Percentiles rank a stretch among this genome's conserved stretches.
Evolutionary conservation across 305 asterid genomes (phyloP).

Genomic region (Fraxinus latifolia): DNA sequence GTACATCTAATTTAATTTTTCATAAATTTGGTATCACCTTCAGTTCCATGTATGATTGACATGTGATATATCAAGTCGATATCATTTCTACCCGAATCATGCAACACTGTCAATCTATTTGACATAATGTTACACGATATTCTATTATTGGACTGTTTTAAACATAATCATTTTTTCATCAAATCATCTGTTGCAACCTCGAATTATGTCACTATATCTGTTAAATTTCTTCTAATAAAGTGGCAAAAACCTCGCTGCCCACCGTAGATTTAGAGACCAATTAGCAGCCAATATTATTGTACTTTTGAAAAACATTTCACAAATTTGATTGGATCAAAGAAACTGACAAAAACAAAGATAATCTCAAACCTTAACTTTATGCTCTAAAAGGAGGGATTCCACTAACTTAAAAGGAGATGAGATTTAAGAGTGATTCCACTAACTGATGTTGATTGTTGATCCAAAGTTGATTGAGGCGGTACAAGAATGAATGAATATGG

Average conservation of each 20-base stretch:
- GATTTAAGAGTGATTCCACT: background rate
- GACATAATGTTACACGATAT: too few relatives aligned
- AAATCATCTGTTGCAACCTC: too few relatives aligned
- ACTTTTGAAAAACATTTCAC: background rate
- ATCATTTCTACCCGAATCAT: background rate
- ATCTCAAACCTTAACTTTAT: background rate
- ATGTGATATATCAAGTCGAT: too few relatives aligned
- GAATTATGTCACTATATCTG: too few relatives aligned
- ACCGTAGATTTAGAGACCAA: background rate
- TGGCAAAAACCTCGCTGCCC: background rate
- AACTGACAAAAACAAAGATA: background rate
- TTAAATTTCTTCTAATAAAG: too few relatives aligned
- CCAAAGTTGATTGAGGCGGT: background rate
- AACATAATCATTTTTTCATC: too few relatives aligned
- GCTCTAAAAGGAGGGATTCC: background rate
- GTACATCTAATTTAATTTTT: too few relatives aligned
- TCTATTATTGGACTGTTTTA: too few relatives aligned
- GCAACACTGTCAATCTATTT: too few relatives aligned
- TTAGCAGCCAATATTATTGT: background rate
- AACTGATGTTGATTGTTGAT: background rate
- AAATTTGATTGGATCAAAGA: background rate
- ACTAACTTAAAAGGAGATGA: background rate
- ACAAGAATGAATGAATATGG: background rate
- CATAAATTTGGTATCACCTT: background rate
- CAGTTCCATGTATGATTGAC: background rate